phyloP scores from a whole-genome alignment of 805 yeast species.

The Candida ulmi region DNA sequence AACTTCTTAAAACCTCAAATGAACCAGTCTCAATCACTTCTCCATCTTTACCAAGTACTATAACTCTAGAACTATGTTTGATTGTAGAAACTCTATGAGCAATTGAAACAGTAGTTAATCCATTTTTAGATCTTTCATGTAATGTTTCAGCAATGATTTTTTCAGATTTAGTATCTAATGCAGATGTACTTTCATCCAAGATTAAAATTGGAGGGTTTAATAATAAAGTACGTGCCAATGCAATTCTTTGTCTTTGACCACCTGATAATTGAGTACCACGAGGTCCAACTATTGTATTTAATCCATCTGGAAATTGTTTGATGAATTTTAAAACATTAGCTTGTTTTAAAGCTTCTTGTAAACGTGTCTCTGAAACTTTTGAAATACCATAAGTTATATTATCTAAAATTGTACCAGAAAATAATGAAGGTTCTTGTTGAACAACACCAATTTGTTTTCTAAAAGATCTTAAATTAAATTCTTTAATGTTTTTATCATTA shows the following conservation, averaged over 20 bases:
- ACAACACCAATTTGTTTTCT: conserved; percentile 82
- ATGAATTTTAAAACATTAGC: conserved; percentile 76
- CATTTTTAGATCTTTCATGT: conserved; percentile 43
- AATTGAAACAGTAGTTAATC: conserved; percentile 76
- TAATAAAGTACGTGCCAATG: conserved; percentile 82
- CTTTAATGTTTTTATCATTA: conserved; percentile 57
- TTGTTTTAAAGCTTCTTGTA: conserved; percentile 52
- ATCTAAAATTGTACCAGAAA: conserved; percentile 80
- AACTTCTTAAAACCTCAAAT: conserved; percentile 44
- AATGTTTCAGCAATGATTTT: conserved; percentile 76
- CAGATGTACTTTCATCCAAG: conserved; percentile 93
- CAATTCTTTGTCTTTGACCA: conserved; percentile 91
- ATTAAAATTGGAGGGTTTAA: conserved; percentile 75
- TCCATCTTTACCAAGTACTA: conserved; percentile 74
- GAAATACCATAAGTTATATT: conserved; percentile 71
- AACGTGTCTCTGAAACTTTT: conserved; percentile 52
- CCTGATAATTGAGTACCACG: conserved; percentile 88
- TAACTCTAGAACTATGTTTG: conserved; percentile 70
- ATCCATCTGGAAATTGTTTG: conserved; percentile 69
- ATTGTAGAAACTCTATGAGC: conserved; percentile 92
- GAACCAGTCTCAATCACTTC: conserved; percentile 68
- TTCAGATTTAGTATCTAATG: conserved; percentile 85
- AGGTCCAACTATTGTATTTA: conserved; percentile 81
- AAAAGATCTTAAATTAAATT: conserved; percentile 65
- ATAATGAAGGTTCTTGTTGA: conserved; percentile 86